Evolutionary conservation across 2,329 filamentous ascomycete genomes (phyloP), one percentile per base, ranked within the genome.

Genomic region (Microsporum audouinii): DNA sequence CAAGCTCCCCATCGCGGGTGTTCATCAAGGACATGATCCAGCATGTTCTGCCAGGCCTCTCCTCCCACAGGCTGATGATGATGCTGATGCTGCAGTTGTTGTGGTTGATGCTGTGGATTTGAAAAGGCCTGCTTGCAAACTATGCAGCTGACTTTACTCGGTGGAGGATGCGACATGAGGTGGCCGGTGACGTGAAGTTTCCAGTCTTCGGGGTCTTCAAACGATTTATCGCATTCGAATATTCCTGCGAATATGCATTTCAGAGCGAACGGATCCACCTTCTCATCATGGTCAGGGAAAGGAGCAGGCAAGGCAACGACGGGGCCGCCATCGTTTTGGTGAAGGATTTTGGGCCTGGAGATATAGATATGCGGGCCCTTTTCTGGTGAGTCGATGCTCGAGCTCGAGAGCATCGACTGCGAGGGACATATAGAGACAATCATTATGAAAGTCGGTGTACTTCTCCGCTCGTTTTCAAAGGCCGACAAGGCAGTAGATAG

Each of bases 131-230:
- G 53, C 31, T 72, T 70, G 60, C 76, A 78, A 43, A 78, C 65
- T n/a, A 75, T 76, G 63, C 76, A 78, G n/a, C 70, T 69, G 23
- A 75, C 76, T 5, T 68, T 73, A 27, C 66, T 66, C 2, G 76
- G 76, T 6, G 75, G 69, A 38, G 71, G 68, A 58, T 74, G 70
- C 1, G 72, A 71, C 12, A 72, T 72, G 62, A 78, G 78, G 62
- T 78, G 76, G 58, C 75, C 75, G 29, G 75, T 69, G 53, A 78
- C 74, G 64, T 78, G 76, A 6, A 69, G 73, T 58, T 74, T 74
- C 75, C 76, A 78, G 36, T 72, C 64, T 5, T 71, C 68, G 33
- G 68, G 66, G 45, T 74, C 70, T 49, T 72, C 68, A 61, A 77
- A 77, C 8, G 69, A 70, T 56, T 73, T 68, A 8, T 74, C 68